phyloP scores from a whole-genome alignment of 2,329 filamentous ascomycete species.

The Plenodomus tracheiphilus region DNA sequence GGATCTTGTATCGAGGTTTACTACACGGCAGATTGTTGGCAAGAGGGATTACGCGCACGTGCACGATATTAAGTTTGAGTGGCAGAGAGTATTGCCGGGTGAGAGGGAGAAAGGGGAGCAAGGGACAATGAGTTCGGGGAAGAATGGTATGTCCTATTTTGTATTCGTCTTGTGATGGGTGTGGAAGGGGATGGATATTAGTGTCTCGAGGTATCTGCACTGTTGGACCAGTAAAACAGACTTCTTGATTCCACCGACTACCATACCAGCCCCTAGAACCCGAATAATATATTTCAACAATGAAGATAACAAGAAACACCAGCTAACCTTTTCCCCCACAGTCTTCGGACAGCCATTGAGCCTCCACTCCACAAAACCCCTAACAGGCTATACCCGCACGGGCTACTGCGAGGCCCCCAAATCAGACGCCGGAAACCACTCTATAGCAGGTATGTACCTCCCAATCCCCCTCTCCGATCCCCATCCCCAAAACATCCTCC shows the following conservation, averaged over 20 bases:
- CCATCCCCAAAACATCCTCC: neutral
- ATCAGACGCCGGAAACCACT: slow-evolving; percentile 63
- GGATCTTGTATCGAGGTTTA: too few relatives aligned
- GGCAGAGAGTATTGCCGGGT: neutral
- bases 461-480: neutral
- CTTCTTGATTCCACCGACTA: too few relatives aligned
- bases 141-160: neutral
- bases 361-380: slow-evolving; percentile 60
- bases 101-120: neutral
- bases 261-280: too few relatives aligned
- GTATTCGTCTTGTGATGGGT: neutral
- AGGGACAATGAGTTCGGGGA: neutral
- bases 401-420: slow-evolving; percentile 62
- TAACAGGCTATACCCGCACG: slow-evolving; percentile 64
- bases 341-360: slow-evolving; percentile 63
- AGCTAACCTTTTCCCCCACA: slow-evolving; percentile 19
- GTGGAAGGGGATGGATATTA: neutral
- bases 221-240: too few relatives aligned
- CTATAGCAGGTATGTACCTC: slow-evolving; percentile 52
- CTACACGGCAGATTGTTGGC: neutral
- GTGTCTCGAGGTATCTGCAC: too few relatives aligned
- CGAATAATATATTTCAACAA: too few relatives aligned
- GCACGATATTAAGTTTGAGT: slow-evolving; percentile 28
- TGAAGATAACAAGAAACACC: too few relatives aligned
- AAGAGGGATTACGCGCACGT: slow-evolving; percentile 33